Evolutionary conservation across 2,329 filamentous ascomycete species (phyloP), one percentile per base, ranked within the genome.

Genomic region (Clonostachys chloroleuca): DNA sequence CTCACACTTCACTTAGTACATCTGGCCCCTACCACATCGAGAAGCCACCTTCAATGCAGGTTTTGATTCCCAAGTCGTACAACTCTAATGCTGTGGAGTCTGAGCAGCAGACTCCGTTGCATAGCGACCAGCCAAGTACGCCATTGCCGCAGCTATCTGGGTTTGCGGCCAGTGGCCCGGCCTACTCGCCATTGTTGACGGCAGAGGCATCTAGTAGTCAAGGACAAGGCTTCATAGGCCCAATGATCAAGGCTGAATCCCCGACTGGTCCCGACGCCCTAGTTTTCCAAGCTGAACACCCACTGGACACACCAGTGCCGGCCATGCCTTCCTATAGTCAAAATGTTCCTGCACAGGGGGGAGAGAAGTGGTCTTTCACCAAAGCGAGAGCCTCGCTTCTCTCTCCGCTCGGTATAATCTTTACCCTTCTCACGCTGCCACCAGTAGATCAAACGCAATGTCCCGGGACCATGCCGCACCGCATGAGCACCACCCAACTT

Each of bases 21-120:
- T 60, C 56, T 34, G 54, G 56, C 18, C 59, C 66, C 9, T 71
- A 69, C 42, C 48, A 57, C 40, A 56, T 60, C 35, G 58, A 63
- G 40, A 56, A 56, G 50, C 44, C 50, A 46, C 48, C 49, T 47
- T 50, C 56, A 12, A 49, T 53, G 52, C 17, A 45, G 16, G 16
- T 18, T 33, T 4, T 13, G 14, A 18, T 12, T 4, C 33, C 20
- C 16, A 24, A 45, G 12, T 40, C 44, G 34, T 34, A 40, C 35
- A 17, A 20, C 10, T 12, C 40, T 17, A 20, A 20, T 18, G 16
- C 40, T 13, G 13, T 41, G 16, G 40, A 20, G 12, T 17, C 24
- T 17, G 13, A 41, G 40, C 40, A 41, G 40, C 40, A 41, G 16
- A 18, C 17, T 41, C 24, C 24, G 17, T 13, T 41, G 16, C 16